Percentiles rank a stretch among this genome's conserved stretches.
Conservation (phyloP, 2,329 filamentous ascomycete species). For the Diaporthe vexans region DNA sequence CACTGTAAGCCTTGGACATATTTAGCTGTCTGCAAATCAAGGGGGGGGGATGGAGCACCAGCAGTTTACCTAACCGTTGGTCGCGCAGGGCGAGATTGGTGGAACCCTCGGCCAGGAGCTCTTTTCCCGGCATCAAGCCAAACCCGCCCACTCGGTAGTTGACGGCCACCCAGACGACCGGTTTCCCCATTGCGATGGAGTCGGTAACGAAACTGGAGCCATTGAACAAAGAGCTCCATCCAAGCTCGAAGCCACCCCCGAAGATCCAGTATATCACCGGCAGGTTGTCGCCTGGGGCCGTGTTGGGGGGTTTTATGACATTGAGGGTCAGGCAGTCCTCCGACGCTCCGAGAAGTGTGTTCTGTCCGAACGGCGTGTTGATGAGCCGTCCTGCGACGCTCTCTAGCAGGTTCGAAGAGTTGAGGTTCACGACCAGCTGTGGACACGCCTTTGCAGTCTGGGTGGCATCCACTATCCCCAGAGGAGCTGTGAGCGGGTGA, state of each 20-base stretch:
- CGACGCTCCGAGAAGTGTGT: slow-evolving; percentile 52
- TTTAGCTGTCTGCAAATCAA: background rate
- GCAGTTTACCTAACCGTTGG: slow-evolving; percentile 64
- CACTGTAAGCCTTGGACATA: slow-evolving; percentile 62
- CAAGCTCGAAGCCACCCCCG: slow-evolving; percentile 64
- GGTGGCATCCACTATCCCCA: slow-evolving; percentile 25
- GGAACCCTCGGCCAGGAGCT: slow-evolving; percentile 67
- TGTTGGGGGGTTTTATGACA: slow-evolving; percentile 61
- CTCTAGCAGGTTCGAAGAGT: slow-evolving; percentile 29
- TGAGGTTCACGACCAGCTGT: slow-evolving; percentile 28
- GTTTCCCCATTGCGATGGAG: slow-evolving; percentile 61
- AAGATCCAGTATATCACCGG: slow-evolving; percentile 72
- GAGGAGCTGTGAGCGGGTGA: slow-evolving; percentile 16
- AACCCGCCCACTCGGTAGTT: slow-evolving; percentile 75
- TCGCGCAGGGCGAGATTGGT: slow-evolving; percentile 73
- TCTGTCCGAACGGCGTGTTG: slow-evolving; percentile 23
- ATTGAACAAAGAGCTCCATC: slow-evolving; percentile 55
- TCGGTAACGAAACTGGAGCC: slow-evolving; percentile 51
- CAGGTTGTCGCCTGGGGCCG: slow-evolving; percentile 57
- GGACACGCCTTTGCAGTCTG: slow-evolving; percentile 20
- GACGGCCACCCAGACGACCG: slow-evolving; percentile 73
- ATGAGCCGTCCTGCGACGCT: slow-evolving; percentile 17
- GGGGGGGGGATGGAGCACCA: too few relatives aligned
- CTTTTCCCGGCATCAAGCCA: slow-evolving; percentile 71
- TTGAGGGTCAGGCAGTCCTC: slow-evolving; percentile 68